Conservation (phyloP, 2,329 filamentous ascomycete species). For the Shiraia sp. region DNA sequence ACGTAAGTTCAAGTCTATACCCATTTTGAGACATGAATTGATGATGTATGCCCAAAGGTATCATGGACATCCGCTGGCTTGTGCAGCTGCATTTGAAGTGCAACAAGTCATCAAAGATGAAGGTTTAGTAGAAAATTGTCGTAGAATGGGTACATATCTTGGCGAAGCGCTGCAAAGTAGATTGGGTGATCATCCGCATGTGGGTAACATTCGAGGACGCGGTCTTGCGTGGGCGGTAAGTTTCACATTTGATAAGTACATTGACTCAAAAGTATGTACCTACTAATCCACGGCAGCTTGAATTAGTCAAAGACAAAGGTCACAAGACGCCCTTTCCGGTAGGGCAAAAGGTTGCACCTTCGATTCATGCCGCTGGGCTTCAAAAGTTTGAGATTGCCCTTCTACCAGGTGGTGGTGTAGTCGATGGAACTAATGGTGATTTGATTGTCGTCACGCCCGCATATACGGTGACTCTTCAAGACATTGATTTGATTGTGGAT, state of each 20-base stretch:
- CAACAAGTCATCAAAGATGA: constrained; percentile 61
- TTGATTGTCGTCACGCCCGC: constrained; percentile 70
- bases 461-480: constrained; percentile 63
- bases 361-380: constrained; percentile 37
- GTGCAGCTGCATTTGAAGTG: constrained; percentile 65
- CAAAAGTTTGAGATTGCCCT: constrained; percentile 58
- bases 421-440: constrained; percentile 62
- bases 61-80: constrained; percentile 62
- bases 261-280: neutral
- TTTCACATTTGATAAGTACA: constrained; percentile 9
- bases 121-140: constrained; percentile 61
- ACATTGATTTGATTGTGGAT: constrained; percentile 59
- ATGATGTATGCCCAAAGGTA: constrained; percentile 37
- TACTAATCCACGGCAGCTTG: constrained; percentile 45
- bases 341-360: constrained; percentile 24
- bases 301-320: constrained; percentile 59
- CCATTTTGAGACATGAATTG: too few species aligned
- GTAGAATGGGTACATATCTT: constrained; percentile 55
- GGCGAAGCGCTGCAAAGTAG: constrained; percentile 47
- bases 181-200: constrained; percentile 51
- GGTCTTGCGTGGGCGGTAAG: constrained; percentile 61
- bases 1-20: constrained; percentile 40
- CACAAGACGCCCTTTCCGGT: constrained; percentile 58
- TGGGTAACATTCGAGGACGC: constrained; percentile 63
- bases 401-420: constrained; percentile 66